A percentile compares a stretch with the other conserved stretches of the same genome.
phyloP scores from a whole-genome alignment of 345 rosid species.

The Camelina sativa region DNA sequence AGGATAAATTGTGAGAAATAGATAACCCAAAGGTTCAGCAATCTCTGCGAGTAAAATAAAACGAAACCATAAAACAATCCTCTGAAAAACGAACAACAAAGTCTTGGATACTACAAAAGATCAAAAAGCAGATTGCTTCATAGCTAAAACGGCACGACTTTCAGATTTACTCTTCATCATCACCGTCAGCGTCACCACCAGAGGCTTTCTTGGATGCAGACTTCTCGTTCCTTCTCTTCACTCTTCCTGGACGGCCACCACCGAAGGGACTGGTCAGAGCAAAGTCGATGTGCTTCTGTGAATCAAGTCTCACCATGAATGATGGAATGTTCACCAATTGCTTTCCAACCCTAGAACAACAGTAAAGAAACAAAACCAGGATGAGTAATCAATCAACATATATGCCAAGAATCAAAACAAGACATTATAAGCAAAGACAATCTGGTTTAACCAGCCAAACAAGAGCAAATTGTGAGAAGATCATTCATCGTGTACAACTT shows the following conservation, averaged over 20 bases:
- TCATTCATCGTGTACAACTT: too few species aligned
- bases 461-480: too few species aligned
- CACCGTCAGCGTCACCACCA: conserved; percentile 74
- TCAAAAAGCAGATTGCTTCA: conserved; percentile 30
- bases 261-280: conserved; percentile 70
- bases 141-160: conserved; percentile 4
- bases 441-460: too few species aligned
- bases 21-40: conserved; percentile 8
- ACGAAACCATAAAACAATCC: conserved; percentile 28
- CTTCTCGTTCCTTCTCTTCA: conserved; percentile 68
- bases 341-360: conserved; percentile 60
- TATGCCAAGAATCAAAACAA: background rate
- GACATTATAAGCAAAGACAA: too few species aligned
- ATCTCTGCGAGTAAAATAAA: background rate
- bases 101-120: conserved; percentile 20
- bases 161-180: conserved; percentile 54
- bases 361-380: background rate
- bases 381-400: background rate
- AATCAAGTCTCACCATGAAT: conserved; percentile 73
- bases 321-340: conserved; percentile 76
- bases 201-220: conserved; percentile 72
- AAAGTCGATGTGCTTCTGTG: conserved; percentile 76
- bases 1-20: background rate
- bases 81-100: conserved; percentile 20
- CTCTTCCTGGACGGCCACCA: conserved; percentile 75